Evolutionary conservation across 2,329 filamentous ascomycete genomes (phyloP).

Genomic region (Dactylonectria estremocensis): DNA sequence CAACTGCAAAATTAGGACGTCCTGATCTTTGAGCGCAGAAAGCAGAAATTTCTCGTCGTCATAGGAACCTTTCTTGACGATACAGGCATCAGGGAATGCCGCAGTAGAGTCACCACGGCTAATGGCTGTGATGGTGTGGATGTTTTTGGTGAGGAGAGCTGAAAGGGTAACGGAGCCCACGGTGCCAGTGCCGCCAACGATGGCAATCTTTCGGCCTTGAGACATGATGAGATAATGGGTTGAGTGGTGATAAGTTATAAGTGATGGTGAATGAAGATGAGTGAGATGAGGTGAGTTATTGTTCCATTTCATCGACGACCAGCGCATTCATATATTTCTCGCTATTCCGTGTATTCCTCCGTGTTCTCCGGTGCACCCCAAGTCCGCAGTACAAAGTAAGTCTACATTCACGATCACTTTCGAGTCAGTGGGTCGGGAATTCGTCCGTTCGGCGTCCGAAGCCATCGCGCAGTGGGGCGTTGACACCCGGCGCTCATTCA

Average conservation of each 20-base stretch:
- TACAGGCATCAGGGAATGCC: conserved; percentile 57
- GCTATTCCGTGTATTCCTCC: not conserved
- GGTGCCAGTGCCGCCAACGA: conserved; percentile 54
- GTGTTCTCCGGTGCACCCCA: not conserved
- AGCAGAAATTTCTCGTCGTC: conserved; percentile 54
- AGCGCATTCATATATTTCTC: conserved; percentile 7
- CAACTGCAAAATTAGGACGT: conserved; percentile 50
- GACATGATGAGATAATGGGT: conserved; percentile 18
- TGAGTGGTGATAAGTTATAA: not conserved
- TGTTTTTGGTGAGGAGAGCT: conserved; percentile 59
- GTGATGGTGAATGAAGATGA: conserved; percentile 9
- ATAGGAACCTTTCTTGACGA: conserved; percentile 62
- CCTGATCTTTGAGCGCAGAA: conserved; percentile 50
- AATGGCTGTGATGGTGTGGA: conserved; percentile 66
- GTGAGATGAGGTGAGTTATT: conserved; percentile 4
- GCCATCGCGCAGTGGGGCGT: not conserved
- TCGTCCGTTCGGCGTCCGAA: conserved; percentile 19
- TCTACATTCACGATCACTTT: not conserved
- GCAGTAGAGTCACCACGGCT: conserved; percentile 60
- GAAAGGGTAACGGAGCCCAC: conserved; percentile 56
- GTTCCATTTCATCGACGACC: not conserved
- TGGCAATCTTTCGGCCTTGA: conserved; percentile 47
- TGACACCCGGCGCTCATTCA: not conserved
- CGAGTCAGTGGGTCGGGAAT: not conserved
- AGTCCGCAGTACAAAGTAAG: not conserved